Conservation (phyloP, 2,329 filamentous ascomycete genomes). For the Penicillium rolfsii region DNA sequence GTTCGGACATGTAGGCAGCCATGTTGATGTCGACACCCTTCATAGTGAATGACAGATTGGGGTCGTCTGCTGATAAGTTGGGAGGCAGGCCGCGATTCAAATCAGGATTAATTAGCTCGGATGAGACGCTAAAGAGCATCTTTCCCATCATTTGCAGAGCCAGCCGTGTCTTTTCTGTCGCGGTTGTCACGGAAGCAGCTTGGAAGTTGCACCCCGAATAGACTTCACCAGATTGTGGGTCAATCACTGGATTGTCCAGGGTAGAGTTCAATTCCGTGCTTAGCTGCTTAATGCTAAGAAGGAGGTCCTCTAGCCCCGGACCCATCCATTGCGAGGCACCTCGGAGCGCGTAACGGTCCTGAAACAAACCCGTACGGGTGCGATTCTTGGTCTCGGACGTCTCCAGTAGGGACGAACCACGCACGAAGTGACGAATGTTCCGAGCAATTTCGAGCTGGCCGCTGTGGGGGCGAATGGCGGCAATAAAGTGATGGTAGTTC, state of each 20-base stretch:
- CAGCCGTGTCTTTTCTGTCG: constrained; percentile 63
- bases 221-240: constrained; percentile 49
- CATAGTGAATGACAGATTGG: constrained; percentile 52
- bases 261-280: constrained; percentile 66
- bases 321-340: constrained; percentile 71
- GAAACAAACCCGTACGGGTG: constrained; percentile 47
- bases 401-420: not conserved
- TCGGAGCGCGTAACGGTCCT: constrained; percentile 68
- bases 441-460: constrained; percentile 62
- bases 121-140: constrained; percentile 66
- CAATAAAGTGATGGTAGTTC: constrained; percentile 63
- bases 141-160: constrained; percentile 60
- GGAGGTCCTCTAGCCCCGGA: constrained; percentile 66
- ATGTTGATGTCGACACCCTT: constrained; percentile 70
- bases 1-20: constrained; percentile 65
- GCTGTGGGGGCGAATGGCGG: constrained; percentile 59
- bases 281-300: constrained; percentile 61
- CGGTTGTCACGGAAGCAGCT: constrained; percentile 63
- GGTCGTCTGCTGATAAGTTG: constrained; percentile 58
- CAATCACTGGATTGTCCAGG: constrained; percentile 68
- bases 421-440: constrained; percentile 50
- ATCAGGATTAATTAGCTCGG: constrained; percentile 64
- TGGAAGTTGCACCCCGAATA: constrained; percentile 72
- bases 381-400: constrained; percentile 20
- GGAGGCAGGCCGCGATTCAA: constrained; percentile 66